Percentiles rank a stretch among this genome's conserved stretches.
These are phyloP conservation scores for Phlebopus sp. DNA, from an alignment of 1,284 basidiomycete species.

Conservation along the genomic window DNA sequence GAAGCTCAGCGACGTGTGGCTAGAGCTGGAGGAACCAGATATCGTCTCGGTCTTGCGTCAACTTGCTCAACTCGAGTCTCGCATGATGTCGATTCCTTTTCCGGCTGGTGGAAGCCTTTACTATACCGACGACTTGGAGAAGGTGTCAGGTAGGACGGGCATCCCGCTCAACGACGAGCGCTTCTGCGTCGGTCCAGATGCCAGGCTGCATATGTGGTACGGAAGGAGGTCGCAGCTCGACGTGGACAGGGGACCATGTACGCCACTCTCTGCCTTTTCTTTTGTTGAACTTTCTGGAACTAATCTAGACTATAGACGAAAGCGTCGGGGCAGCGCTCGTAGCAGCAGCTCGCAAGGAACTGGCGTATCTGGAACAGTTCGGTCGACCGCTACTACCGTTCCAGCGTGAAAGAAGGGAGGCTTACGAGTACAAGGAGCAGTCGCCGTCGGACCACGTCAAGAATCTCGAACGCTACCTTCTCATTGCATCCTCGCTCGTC, in stretches of 20 bases:
- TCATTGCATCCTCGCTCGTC: slow-evolving; percentile 38
- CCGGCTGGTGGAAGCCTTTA: slow-evolving; percentile 31
- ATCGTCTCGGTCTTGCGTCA: slow-evolving; percentile 42
- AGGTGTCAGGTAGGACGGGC: slow-evolving; percentile 30
- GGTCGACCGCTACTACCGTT: slow-evolving; percentile 48
- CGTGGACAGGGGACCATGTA: slow-evolving; percentile 49
- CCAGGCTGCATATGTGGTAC: slow-evolving; percentile 43
- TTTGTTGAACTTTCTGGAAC: slow-evolving; percentile 24
- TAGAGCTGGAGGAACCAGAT: slow-evolving; percentile 37
- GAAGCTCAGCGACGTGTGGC: slow-evolving; percentile 44
- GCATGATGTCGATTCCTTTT: slow-evolving; percentile 48
- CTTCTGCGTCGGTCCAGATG: slow-evolving; percentile 51
- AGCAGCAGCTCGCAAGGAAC: slow-evolving; percentile 45
- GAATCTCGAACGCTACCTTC: slow-evolving; percentile 29
- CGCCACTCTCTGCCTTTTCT: slow-evolving; percentile 34
- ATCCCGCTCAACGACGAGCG: slow-evolving; percentile 38
- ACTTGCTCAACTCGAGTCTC: slow-evolving; percentile 43
- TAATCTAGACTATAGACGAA: slow-evolving; percentile 40
- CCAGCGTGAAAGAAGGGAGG: slow-evolving; percentile 41
- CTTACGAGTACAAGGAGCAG: slow-evolving; percentile 47
- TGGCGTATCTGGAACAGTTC: slow-evolving; percentile 47
- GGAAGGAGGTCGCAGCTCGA: slow-evolving; percentile 48
- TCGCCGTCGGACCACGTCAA: slow-evolving; percentile 41
- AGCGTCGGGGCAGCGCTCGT: slow-evolving; percentile 43
- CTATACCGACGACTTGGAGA: slow-evolving; percentile 41